These are phyloP conservation scores for Orbilia quercus DNA, from an alignment of 2,329 filamentous ascomycete genomes.

Conservation along the genomic window DNA sequence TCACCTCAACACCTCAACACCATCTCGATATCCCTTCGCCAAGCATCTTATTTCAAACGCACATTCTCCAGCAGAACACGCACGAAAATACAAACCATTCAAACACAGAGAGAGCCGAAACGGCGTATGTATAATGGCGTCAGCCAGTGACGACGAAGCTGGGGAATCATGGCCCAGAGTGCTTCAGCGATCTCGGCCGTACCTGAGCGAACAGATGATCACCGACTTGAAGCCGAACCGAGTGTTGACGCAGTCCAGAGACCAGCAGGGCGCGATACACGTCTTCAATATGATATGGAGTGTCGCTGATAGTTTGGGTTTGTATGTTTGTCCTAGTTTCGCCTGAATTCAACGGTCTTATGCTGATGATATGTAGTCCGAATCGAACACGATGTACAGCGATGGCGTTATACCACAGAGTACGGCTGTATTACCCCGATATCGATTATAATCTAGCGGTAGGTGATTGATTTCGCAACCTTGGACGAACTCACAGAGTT, in stretches of 20 bases:
- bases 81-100: neutral
- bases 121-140: slow-evolving; percentile 26
- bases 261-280: slow-evolving; percentile 82
- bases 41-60: no score
- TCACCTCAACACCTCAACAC: slow-evolving; percentile 22
- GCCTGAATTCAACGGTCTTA: neutral
- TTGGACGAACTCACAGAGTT: neutral
- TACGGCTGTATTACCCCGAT: slow-evolving; percentile 85
- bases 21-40: neutral
- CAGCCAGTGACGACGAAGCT: slow-evolving; percentile 45
- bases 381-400: slow-evolving; percentile 93
- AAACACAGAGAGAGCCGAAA: neutral
- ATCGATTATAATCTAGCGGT: slow-evolving; percentile 80
- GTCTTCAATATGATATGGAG: slow-evolving; percentile 90
- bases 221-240: slow-evolving; percentile 77
- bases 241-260: slow-evolving; percentile 78
- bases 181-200: slow-evolving; percentile 67
- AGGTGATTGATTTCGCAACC: slow-evolving; percentile 56
- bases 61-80: neutral
- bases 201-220: slow-evolving; percentile 83
- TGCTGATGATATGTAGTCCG: slow-evolving; percentile 69
- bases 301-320: slow-evolving; percentile 78
- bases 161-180: slow-evolving; percentile 40
- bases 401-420: slow-evolving; percentile 92
- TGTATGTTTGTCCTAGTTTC: slow-evolving; percentile 71